A percentile compares a stretch with the other conserved stretches of the same genome.
These are phyloP conservation scores for Sechiopsis laciniata DNA, from an alignment of 306 rosid genomes.

Conservation along the genomic window DNA sequence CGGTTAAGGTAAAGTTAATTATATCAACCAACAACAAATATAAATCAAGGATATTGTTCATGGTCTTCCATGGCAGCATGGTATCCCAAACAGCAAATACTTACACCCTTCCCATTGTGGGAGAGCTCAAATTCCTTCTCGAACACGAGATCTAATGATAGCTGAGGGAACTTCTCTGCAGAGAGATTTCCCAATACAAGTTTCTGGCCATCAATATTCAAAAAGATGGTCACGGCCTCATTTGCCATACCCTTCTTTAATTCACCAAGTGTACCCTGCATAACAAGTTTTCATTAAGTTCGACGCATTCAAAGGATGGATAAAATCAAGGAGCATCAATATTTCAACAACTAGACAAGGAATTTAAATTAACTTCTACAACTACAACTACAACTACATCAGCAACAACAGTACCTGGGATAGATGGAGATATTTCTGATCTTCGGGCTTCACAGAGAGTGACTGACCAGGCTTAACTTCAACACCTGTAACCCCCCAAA, in stretches of 20 bases:
- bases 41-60: slow-evolving; percentile 38
- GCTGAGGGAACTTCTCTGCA: slow-evolving; percentile 58
- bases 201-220: slow-evolving; percentile 54
- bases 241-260: slow-evolving; percentile 45
- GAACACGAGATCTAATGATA: slow-evolving; percentile 59
- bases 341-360: too few relatives aligned
- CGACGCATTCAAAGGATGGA: too few relatives aligned
- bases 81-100: slow-evolving; percentile 67
- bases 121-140: slow-evolving; percentile 83
- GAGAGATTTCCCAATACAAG: slow-evolving; percentile 65
- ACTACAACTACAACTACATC: too few relatives aligned
- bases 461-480: slow-evolving; percentile 81
- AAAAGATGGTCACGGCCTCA: slow-evolving; percentile 39
- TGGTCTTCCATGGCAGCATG: slow-evolving; percentile 26
- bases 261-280: slow-evolving; percentile 62
- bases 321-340: too few relatives aligned
- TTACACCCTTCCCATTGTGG: slow-evolving; percentile 58
- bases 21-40: too few relatives aligned
- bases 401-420: slow-evolving; percentile 57
- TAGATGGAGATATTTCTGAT: slow-evolving; percentile 44
- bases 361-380: too few relatives aligned
- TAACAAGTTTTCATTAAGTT: too few relatives aligned
- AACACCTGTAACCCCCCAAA: slow-evolving; percentile 39
- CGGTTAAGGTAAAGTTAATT: neutral
- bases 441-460: slow-evolving; percentile 37